Conservation (phyloP, 345 rosid species). For the Populus alba region DNA sequence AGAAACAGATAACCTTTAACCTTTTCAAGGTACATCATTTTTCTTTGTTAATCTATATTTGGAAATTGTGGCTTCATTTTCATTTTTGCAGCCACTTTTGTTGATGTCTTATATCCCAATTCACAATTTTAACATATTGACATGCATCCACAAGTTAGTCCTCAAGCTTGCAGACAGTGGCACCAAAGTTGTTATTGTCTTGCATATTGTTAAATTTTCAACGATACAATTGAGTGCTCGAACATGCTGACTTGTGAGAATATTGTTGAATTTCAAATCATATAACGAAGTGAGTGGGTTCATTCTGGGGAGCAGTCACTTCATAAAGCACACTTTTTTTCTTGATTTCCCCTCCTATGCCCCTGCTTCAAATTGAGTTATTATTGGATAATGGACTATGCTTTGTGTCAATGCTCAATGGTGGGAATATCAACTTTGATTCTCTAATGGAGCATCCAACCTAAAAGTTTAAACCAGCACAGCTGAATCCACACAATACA, state of each 20-base stretch:
- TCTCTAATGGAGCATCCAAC: background rate
- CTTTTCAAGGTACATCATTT: slow-evolving; percentile 62
- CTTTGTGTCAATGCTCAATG: background rate
- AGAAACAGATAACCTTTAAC: slow-evolving; percentile 74
- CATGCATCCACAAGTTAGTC: background rate
- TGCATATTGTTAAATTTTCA: background rate
- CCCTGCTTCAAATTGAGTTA: background rate
- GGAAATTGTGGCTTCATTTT: background rate
- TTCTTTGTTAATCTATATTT: background rate
- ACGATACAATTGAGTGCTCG: background rate
- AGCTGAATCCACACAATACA: background rate
- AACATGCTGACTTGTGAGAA: background rate
- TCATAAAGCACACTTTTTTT: background rate
- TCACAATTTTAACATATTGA: background rate
- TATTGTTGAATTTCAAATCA: background rate
- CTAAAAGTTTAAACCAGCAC: background rate
- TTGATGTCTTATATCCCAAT: background rate
- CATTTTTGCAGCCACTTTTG: background rate
- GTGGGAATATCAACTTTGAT: background rate
- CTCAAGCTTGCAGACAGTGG: background rate
- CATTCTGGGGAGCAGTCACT: background rate
- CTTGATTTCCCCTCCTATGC: background rate
- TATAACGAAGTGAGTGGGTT: background rate
- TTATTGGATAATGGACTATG: background rate
- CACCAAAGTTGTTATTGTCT: background rate